Evolutionary conservation across 139 green algal species (phyloP).

Genomic region (Chlamydomonas sp.): DNA sequence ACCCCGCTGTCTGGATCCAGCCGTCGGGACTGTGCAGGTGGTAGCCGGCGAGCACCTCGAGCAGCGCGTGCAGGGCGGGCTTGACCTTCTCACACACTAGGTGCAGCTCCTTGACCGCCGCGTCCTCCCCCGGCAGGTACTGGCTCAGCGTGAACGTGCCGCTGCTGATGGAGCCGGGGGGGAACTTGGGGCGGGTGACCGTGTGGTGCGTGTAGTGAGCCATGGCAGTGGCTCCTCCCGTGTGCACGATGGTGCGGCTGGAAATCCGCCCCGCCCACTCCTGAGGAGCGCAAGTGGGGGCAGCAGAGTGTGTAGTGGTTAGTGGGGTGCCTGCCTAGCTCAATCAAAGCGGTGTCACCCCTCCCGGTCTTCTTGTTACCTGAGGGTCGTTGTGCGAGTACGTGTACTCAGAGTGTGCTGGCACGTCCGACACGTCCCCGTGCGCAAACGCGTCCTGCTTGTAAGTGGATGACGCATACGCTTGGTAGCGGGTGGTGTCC

Average conservation of each 20-base stretch:
- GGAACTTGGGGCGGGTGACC: slow-evolving; percentile 20
- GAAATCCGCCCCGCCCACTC: slow-evolving; percentile 26
- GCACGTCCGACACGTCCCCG: slow-evolving; percentile 3
- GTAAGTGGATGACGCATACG: background rate
- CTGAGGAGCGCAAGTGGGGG: slow-evolving; percentile 1
- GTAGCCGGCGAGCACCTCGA: slow-evolving; percentile 21
- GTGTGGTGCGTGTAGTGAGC: slow-evolving; percentile 27
- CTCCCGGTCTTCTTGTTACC: background rate
- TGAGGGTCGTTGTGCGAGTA: background rate
- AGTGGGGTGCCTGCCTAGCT: background rate
- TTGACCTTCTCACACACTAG: slow-evolving; percentile 17
- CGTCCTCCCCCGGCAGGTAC: slow-evolving; percentile 24
- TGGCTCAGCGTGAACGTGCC: slow-evolving; percentile 11
- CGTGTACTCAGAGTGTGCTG: slow-evolving; percentile 7
- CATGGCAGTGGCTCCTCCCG: slow-evolving; percentile 21
- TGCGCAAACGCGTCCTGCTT: background rate
- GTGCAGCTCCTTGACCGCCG: slow-evolving; percentile 21
- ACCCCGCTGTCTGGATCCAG: slow-evolving; percentile 33
- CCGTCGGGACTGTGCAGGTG: slow-evolving; percentile 32
- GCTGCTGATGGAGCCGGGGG: slow-evolving; percentile 19
- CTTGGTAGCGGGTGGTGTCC: slow-evolving; percentile 1
- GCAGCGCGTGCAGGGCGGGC: slow-evolving; percentile 7
- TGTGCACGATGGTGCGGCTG: slow-evolving; percentile 22
- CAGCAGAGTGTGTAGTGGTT: background rate
- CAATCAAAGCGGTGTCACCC: background rate